Evolutionary conservation across 352 stramenopile species (phyloP).

Genomic region (Pythium aristosporum): DNA sequence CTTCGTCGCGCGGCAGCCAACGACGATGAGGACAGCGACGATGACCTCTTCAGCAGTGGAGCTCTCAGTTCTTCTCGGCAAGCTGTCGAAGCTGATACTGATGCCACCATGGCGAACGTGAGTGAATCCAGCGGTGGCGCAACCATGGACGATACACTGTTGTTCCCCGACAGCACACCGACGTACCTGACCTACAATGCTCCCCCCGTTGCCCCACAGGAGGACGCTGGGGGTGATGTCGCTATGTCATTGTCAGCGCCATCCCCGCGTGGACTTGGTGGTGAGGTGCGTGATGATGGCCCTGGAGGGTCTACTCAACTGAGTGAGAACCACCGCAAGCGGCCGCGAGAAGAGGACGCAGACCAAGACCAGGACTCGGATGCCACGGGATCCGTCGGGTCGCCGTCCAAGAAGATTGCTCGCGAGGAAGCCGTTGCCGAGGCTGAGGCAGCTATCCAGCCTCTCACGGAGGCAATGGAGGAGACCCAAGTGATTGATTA

Average conservation of each 20-base stretch:
- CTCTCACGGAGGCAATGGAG: constrained; percentile 1
- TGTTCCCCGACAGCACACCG: constrained; percentile 12
- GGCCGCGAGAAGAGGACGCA: neutral
- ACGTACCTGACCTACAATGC: constrained; percentile 1
- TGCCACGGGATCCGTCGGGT: neutral
- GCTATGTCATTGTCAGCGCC: neutral
- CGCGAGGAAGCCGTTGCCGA: constrained; percentile 1
- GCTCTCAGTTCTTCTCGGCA: neutral
- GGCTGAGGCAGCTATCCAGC: neutral
- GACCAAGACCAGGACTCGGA: neutral
- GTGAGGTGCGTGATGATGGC: neutral
- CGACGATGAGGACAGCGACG: constrained; percentile 22
- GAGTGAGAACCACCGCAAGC: constrained; percentile 2
- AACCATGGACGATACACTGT: constrained; percentile 8
- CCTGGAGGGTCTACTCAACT: neutral
- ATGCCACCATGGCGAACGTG: constrained; percentile 9
- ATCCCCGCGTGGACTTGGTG: neutral
- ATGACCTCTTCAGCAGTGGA: constrained; percentile 11
- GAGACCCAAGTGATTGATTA: constrained; percentile 16
- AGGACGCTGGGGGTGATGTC: neutral
- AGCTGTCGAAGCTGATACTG: neutral
- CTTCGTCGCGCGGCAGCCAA: constrained; percentile 10
- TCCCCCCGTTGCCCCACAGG: neutral
- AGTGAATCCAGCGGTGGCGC: neutral
- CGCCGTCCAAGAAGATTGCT: constrained; percentile 9